phyloP scores from a whole-genome alignment of 2,329 filamentous ascomycete species.

The Dendryphion nanum region DNA sequence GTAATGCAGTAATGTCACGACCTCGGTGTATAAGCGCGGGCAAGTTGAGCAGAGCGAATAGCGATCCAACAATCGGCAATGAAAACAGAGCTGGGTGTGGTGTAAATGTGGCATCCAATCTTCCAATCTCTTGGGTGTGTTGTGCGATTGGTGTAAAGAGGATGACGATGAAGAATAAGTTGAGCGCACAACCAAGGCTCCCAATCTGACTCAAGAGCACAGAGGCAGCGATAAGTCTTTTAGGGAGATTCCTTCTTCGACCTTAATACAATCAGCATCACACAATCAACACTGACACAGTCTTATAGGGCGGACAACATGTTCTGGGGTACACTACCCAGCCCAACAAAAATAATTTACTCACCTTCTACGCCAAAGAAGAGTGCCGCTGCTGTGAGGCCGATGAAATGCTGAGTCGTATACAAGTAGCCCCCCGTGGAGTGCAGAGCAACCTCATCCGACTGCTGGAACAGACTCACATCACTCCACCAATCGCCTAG shows the following conservation, averaged over 20 bases:
- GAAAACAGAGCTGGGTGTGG: constrained; percentile 12
- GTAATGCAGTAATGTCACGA: constrained; percentile 21
- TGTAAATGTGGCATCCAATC: constrained; percentile 29
- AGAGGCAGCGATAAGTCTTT: constrained; percentile 52
- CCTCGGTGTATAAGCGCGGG: constrained; percentile 23
- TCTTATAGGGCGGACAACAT: too few relatives aligned
- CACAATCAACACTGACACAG: background rate
- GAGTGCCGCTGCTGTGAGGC: constrained; percentile 54
- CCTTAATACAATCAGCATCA: constrained; percentile 27
- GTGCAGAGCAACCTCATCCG: constrained; percentile 55
- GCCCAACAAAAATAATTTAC: background rate
- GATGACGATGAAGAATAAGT: constrained; percentile 61
- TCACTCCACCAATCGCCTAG: constrained; percentile 56
- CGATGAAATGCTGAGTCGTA: constrained; percentile 60
- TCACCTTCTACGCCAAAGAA: constrained; percentile 59
- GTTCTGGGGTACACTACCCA: too few relatives aligned
- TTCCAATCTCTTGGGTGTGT: constrained; percentile 26
- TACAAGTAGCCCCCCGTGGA: constrained; percentile 60
- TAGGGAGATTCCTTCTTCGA: constrained; percentile 55
- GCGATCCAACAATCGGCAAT: constrained; percentile 46
- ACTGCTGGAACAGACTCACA: constrained; percentile 52
- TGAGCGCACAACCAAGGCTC: constrained; percentile 61
- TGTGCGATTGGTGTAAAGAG: constrained; percentile 56
- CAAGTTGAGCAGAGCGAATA: constrained; percentile 46
- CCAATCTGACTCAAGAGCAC: constrained; percentile 59